phyloP scores from a whole-genome alignment of 106 monocot species.

The Dioscorea alata region DNA sequence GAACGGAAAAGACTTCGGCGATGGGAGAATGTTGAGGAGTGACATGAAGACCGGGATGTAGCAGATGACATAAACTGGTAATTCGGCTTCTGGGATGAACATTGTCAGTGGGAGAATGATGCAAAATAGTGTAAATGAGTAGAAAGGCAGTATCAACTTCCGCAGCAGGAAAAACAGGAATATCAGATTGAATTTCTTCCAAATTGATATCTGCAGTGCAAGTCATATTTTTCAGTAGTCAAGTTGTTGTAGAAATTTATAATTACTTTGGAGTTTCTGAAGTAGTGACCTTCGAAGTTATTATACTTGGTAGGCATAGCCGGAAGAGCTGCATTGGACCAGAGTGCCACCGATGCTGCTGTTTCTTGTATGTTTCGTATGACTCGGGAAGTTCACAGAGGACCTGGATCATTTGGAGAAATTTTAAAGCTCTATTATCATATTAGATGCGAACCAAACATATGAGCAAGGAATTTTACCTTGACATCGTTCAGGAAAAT shows the following conservation, averaged over 20 bases:
- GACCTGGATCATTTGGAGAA: slow-evolving; percentile 1
- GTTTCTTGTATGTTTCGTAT: not conserved
- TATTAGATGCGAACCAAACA: too few relatives aligned
- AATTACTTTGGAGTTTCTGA: not conserved
- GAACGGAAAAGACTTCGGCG: slow-evolving; percentile 14
- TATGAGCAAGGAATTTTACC: slow-evolving; percentile 2
- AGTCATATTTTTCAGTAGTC: not conserved
- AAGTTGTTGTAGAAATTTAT: not conserved
- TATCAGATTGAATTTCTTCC: slow-evolving; percentile 17
- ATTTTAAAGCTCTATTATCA: too few relatives aligned
- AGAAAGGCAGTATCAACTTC: slow-evolving; percentile 19
- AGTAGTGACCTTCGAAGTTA: slow-evolving; percentile 19
- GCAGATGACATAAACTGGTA: slow-evolving; percentile 17
- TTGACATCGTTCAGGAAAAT: slow-evolving; percentile 37
- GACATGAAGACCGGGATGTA: slow-evolving; percentile 11
- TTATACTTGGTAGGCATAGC: slow-evolving; percentile 20
- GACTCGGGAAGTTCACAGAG: slow-evolving; percentile 25
- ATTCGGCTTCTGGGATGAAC: slow-evolving; percentile 18
- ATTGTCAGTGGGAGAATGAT: slow-evolving; percentile 19
- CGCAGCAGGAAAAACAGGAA: slow-evolving; percentile 18
- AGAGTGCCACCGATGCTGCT: slow-evolving; percentile 29
- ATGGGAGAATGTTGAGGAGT: slow-evolving; percentile 8
- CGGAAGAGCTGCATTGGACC: slow-evolving; percentile 27
- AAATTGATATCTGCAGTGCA: slow-evolving; percentile 9
- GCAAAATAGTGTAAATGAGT: slow-evolving; percentile 19